Evolutionary conservation across 2,329 filamentous ascomycete genomes (phyloP).

Genomic region (Cladobotryum protrusum): DNA sequence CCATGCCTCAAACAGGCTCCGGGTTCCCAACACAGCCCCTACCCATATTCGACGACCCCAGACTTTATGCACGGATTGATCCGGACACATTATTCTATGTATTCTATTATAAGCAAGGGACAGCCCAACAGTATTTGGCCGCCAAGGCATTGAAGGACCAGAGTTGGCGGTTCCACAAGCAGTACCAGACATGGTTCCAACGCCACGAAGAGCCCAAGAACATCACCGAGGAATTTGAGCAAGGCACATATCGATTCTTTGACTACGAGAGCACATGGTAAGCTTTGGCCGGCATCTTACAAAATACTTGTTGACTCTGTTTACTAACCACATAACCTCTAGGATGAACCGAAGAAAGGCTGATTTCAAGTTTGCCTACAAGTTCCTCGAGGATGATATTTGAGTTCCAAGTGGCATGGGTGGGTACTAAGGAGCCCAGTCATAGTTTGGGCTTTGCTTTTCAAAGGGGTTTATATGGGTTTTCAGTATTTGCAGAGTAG

Average conservation of each 20-base stretch:
- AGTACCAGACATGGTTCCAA: conserved; percentile 99
- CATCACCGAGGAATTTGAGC: conserved; percentile 97
- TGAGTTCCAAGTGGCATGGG: conserved; percentile 23
- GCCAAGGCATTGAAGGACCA: conserved; percentile 97
- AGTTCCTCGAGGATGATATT: conserved; percentile 93
- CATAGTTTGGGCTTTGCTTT: conserved; percentile 3
- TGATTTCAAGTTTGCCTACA: conserved; percentile 97
- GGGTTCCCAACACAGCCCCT: conserved; percentile 94
- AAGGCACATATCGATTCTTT: conserved; percentile 98
- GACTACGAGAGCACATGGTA: conserved; percentile 99
- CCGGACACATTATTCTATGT: conserved; percentile 97
- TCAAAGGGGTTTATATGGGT: conserved; percentile 5
- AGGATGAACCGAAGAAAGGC: conserved; percentile 99
- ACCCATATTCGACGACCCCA: conserved; percentile 82
- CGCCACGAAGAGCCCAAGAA: conserved; percentile 96
- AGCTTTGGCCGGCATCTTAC: conserved; percentile 26
- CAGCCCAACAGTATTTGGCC: conserved; percentile 90
- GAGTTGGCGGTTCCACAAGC: conserved; percentile 98
- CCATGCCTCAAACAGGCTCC: conserved; percentile 65
- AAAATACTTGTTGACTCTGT: not conserved
- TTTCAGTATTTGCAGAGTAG: not conserved
- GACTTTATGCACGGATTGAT: conserved; percentile 82
- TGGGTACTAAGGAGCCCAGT: conserved; percentile 4
- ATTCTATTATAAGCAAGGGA: conserved; percentile 97
- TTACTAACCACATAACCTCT: conserved; percentile 16